These are phyloP conservation scores for Salix koriyanagi DNA, from an alignment of 345 rosid genomes.

Conservation along the genomic window DNA sequence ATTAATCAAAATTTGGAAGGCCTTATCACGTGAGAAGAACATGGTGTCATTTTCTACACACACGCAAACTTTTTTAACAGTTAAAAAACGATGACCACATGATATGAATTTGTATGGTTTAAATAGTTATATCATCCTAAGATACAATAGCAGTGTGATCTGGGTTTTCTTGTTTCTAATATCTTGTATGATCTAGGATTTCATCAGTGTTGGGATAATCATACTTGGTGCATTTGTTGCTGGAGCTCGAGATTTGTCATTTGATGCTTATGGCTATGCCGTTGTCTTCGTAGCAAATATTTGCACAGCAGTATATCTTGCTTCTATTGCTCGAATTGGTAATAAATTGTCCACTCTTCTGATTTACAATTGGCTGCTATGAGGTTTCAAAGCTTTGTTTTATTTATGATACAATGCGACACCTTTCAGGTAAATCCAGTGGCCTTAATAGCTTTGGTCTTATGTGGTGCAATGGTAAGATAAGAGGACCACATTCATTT, in stretches of 20 bases:
- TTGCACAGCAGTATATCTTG: constrained; percentile 25
- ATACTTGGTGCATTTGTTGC: constrained; percentile 30
- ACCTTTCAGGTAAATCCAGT: constrained; percentile 28
- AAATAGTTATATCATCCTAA: neutral
- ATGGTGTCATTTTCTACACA: neutral
- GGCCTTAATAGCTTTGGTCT: constrained; percentile 33
- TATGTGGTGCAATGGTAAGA: constrained; percentile 35
- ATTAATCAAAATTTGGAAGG: neutral
- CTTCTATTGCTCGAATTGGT: constrained; percentile 31
- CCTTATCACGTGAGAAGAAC: neutral
- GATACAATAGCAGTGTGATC: neutral
- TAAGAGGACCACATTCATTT: neutral
- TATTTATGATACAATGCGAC: neutral
- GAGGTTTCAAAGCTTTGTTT: neutral
- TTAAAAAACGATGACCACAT: neutral
- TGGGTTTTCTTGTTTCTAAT: constrained; percentile 6
- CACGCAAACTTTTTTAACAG: neutral
- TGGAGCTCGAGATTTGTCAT: constrained; percentile 31
- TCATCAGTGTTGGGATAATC: constrained; percentile 30
- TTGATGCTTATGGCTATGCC: constrained; percentile 24
- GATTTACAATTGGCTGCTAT: neutral
- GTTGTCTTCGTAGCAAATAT: constrained; percentile 19
- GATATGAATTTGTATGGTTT: neutral
- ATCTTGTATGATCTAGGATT: constrained; percentile 7
- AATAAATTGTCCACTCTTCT: neutral